These are phyloP conservation scores for Chlorociboria aeruginascens DNA, from an alignment of 495 filamentous ascomycete genomes.

Conservation along the genomic window DNA sequence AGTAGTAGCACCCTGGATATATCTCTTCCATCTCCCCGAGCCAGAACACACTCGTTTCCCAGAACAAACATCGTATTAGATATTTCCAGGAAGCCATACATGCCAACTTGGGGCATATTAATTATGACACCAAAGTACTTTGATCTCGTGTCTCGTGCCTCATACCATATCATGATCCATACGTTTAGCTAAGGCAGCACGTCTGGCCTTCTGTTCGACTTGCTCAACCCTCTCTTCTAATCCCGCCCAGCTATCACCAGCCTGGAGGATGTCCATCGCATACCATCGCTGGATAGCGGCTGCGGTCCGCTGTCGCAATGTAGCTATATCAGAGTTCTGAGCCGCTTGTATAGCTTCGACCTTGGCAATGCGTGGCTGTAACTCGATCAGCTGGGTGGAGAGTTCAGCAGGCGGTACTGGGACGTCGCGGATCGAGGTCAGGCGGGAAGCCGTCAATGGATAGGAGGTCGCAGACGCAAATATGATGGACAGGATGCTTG, in stretches of 20 bases:
- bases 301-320: slow-evolving; percentile 62
- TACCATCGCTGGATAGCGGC: slow-evolving; percentile 69
- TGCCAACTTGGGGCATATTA: not conserved
- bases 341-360: slow-evolving; percentile 51
- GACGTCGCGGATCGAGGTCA: slow-evolving; percentile 68
- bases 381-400: slow-evolving; percentile 53
- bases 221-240: slow-evolving; percentile 57
- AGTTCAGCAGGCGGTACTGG: slow-evolving; percentile 57
- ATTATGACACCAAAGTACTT: not conserved
- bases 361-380: slow-evolving; percentile 61
- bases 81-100: not conserved
- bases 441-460: slow-evolving; percentile 62
- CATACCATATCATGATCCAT: slow-evolving; percentile 9
- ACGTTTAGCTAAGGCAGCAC: slow-evolving; percentile 21
- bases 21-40: too few relatives aligned
- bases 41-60: too few relatives aligned
- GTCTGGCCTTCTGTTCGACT: slow-evolving; percentile 52
- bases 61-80: too few relatives aligned
- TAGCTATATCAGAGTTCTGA: slow-evolving; percentile 61
- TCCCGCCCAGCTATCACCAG: slow-evolving; percentile 60
- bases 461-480: slow-evolving; percentile 64
- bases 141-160: not conserved
- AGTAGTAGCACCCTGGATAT: too few relatives aligned
- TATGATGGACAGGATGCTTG: slow-evolving; percentile 45
- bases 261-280: slow-evolving; percentile 54